Evolutionary conservation across 2,329 filamentous ascomycete genomes (phyloP).

Genomic region (Neospermospora avenae): DNA sequence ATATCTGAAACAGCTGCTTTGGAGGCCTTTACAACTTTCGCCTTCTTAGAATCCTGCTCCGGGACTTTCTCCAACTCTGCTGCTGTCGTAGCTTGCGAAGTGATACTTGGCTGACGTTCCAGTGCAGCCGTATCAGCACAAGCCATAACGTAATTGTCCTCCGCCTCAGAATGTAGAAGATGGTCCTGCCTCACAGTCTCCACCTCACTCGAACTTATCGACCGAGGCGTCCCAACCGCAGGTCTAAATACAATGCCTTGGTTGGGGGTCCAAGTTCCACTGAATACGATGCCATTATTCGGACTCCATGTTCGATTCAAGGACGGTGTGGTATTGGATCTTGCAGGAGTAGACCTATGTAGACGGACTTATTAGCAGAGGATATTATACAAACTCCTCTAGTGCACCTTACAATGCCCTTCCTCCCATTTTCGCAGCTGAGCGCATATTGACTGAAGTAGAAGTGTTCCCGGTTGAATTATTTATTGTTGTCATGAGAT

Average conservation of each 20-base stretch:
- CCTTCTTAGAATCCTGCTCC: not conserved
- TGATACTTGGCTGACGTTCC: not conserved
- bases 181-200: slow-evolving; percentile 19
- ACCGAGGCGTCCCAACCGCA: slow-evolving; percentile 13
- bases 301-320: slow-evolving; percentile 5
- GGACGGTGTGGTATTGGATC: not conserved
- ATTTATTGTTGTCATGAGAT: slow-evolving; percentile 21
- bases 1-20: not conserved
- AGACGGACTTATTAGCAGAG: not conserved
- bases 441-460: slow-evolving; percentile 22
- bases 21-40: not conserved
- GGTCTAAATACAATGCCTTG: slow-evolving; percentile 40
- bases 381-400: no score
- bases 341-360: not conserved
- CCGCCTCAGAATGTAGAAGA: slow-evolving; percentile 19
- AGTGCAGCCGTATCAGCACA: slow-evolving; percentile 3
- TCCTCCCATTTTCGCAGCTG: slow-evolving; percentile 16
- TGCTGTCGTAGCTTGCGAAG: not conserved
- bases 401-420: slow-evolving; percentile 22
- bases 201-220: slow-evolving; percentile 21
- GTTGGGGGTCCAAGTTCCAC: slow-evolving; percentile 38
- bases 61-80: not conserved
- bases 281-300: slow-evolving; percentile 36
- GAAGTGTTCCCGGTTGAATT: slow-evolving; percentile 19
- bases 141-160: slow-evolving; percentile 25